Evolutionary conservation across 1,139 yeast species (phyloP), one percentile per base, ranked within the genome.

Genomic region (Pichiaceae sp.): DNA sequence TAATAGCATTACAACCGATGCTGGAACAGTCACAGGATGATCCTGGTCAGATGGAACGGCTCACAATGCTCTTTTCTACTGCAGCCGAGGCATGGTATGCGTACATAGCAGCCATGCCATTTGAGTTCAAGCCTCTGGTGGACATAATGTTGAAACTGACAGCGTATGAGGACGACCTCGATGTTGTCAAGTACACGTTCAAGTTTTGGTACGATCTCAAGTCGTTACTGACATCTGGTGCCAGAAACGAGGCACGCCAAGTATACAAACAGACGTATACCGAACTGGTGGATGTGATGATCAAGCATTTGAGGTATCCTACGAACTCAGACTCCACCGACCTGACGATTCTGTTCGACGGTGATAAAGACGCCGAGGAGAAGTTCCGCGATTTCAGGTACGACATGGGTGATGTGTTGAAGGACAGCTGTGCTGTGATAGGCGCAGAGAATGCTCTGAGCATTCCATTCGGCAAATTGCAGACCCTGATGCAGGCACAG

Each of bases 61-160:
- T 83, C 42, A 76, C 95, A 0, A 69, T 91, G 51, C 59, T 93
- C 34, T 85, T 83, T 56, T 85, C 89, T 16, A 95, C 87, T 50
- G 94, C 96, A 2, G 96, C 95, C 42, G 97, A 89, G 58, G 72
- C 95, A 2, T 93, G 98, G 98, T 93, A 86, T 58, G 84, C 84
- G 26, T 66, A 84, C 26, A 75, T 89, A 39, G 91, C 94, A 6
- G 78, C 77, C 50, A 66, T 73, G 41, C 94, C 96, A 0, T 61
- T 62, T 34, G 72, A 71, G 39, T 91, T 86, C 61, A 70, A 74
- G 44, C 81, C 84, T 2, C 63, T 91, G 49, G 93, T 87, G n/a
- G 78, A 75, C 42, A 76, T 84, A 8, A 61, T 89, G 26, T 66
- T 86, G 33, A 76, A 75, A 36, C 71, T 82, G 42, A 65, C 81